A percentile compares a stretch with the other conserved stretches of the same genome.
phyloP scores from a whole-genome alignment of 1,284 basidiomycete genomes.

The Cryptococcus deneoformans region DNA sequence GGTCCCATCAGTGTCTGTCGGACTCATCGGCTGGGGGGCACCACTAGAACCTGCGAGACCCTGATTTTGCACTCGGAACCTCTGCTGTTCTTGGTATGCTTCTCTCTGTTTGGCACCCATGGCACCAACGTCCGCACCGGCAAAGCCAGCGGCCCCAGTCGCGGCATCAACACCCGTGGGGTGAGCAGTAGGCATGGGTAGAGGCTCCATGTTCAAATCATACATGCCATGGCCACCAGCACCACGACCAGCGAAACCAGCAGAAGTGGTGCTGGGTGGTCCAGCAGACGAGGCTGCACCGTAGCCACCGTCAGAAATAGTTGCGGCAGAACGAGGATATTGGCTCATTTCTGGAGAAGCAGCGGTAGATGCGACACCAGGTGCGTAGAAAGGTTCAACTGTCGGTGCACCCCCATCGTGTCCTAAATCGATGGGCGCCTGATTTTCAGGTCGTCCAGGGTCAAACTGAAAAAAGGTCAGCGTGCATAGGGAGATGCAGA shows the following conservation, averaged over 20 bases:
- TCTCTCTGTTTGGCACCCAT: constrained; percentile 43
- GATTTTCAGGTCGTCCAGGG: constrained; percentile 25
- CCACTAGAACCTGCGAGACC: constrained; percentile 9
- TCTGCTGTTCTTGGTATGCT: constrained; percentile 38
- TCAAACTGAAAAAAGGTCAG: constrained; percentile 34
- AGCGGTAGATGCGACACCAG: constrained; percentile 36
- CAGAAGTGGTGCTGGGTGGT: constrained; percentile 36
- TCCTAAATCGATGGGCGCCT: constrained; percentile 36
- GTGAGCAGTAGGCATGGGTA: constrained; percentile 27
- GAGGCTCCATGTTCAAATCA: constrained; percentile 16
- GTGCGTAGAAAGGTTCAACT: constrained; percentile 43
- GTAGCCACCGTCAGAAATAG: constrained; percentile 31
- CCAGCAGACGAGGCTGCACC: constrained; percentile 30
- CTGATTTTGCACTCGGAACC: constrained; percentile 36
- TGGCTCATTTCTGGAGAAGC: constrained; percentile 44
- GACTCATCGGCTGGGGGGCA: constrained; percentile 12
- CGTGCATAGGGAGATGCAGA: background rate
- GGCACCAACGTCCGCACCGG: constrained; percentile 14
- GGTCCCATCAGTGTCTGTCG: constrained; percentile 15
- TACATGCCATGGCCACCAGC: constrained; percentile 23
- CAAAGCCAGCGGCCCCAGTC: constrained; percentile 12
- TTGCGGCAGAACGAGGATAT: constrained; percentile 31
- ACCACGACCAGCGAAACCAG: constrained; percentile 42
- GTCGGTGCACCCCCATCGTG: constrained; percentile 29
- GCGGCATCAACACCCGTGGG: constrained; percentile 12